Base-by-base conservation (phyloP, 495 filamentous ascomycete species). In the Penicillium ucsense region DNA sequence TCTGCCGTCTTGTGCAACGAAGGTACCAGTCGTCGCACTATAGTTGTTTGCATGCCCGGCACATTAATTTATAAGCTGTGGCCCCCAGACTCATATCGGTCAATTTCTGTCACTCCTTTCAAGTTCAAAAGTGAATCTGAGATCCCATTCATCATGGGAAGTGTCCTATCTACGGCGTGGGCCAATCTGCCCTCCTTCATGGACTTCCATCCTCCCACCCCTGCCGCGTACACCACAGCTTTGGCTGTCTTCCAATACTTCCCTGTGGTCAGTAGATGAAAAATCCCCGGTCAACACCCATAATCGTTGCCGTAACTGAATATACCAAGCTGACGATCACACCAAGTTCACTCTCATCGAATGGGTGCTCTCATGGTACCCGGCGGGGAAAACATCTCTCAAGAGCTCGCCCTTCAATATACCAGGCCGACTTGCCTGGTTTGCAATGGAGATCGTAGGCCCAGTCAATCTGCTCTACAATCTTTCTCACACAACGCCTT, bases 391-490 rank as follows among this genome's bases (percentile, higher is more conserved):
- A 66, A 92, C 88, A n/a, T 94, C 88, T 7, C 57, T 70, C 43
- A 67, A 74, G 7, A 50, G 64, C 4, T 88, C 81, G 36, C 69
- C 67, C 10, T 71, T 94, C 65, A 97, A 98, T 64, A 60, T 97
- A 30, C 88, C 89, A n/a, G 92, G 92, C 51, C 85, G 85, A 51
- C 69, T 86, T 31, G 88, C 77, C 45, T 98, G 92, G 92, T 76
- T 80, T 5, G 72, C 77, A 4, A 95, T 96, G 89, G 92, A 98
- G 66, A 67, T 78, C 9, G 78, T 82, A 11, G 88, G 85, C 42
- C 85, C 89, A 43, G 49, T 86, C 3, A 83, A 81, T 37, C 71
- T 97, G 41, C 60, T 90, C 27, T 95, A 92, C 67, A 80, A 77
- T 54, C 81, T 95, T 56, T 79, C 72, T 1, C 73, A 90, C 11